Evolutionary conservation across 164 flowering plant genomes (phyloP), one percentile per base, ranked within the genome.

Genomic region (Vitis amurensis): DNA sequence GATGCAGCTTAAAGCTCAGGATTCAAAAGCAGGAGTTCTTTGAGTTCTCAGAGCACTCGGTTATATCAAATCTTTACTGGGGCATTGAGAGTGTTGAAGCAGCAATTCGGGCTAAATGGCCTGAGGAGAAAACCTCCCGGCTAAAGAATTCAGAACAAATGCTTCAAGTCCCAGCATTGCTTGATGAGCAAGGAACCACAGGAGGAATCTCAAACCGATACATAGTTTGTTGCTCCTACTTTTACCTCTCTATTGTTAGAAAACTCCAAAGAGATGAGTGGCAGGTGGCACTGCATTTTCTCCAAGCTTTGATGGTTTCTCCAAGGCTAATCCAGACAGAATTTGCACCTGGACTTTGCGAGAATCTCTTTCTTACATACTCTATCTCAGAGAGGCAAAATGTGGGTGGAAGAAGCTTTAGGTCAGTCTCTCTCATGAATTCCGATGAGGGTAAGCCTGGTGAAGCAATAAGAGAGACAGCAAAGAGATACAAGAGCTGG

Each of bases 121-220:
- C 50, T 3, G 89, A 81, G 23, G 85, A 81, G 61, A 83, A 55
- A 64, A 14, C 70, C 9, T 53, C 56, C 17, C 58, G 61, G 68
- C 73, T 91, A 71, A 76, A 67, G 67, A 82, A 77, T 37, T 69
- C 90, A 1, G 94, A 89, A 78, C 76, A 65, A 65, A 81, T 87
- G 94, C 88, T 91, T 67, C 97, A 91, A 68, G 80, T 79, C 27
- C 93, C 91, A 0, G 97, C 97, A 53, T 73, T 88, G 75, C 77
- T 88, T 10, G 82, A 86, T 29, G 93, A 87, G 27, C 72, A 83
- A 61, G 94, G 85, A 55, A 68, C 63, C 29, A 91, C 94, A 2
- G 77, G 83, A 1, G 91, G 90, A 49, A 77, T 87, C 15, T 69
- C 81, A 1, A 91, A 91, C 68, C 8, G n/a, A 16, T 81, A 68